phyloP scores from a whole-genome alignment of 768 basidiomycete species.

The Serendipita indica region DNA sequence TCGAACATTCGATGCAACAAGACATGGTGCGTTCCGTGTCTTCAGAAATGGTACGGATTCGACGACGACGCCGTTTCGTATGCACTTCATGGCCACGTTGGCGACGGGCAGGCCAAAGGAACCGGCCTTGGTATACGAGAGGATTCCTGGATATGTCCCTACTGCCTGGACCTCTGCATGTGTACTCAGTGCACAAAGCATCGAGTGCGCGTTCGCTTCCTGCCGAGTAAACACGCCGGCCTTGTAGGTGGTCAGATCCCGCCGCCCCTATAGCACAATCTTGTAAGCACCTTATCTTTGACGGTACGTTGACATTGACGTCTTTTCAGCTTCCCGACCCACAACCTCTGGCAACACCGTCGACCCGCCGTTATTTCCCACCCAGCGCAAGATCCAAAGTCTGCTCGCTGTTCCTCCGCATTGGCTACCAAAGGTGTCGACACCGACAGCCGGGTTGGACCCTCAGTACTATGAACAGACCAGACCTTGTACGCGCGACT shows the following conservation, averaged over 20 bases:
- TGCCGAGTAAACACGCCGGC: neutral
- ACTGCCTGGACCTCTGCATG: neutral
- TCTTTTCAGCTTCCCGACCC: neutral
- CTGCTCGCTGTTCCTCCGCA: neutral
- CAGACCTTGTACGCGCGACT: conserved; percentile 2
- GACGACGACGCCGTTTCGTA: neutral
- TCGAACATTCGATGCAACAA: neutral
- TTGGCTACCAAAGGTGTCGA: neutral
- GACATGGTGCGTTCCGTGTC: neutral
- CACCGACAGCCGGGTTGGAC: neutral
- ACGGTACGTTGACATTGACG: neutral
- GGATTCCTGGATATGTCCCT: neutral
- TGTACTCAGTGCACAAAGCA: neutral
- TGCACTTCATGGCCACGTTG: no score
- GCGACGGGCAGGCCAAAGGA: neutral
- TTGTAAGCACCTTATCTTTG: neutral
- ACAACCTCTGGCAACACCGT: neutral
- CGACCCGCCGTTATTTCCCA: neutral
- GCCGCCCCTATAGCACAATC: neutral
- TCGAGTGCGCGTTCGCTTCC: neutral
- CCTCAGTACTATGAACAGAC: neutral
- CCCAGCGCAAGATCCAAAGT: neutral
- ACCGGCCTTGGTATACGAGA: neutral
- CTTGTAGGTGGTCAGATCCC: neutral
- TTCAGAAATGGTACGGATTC: neutral